A percentile compares a stretch with the other conserved stretches of the same genome.
Evolutionary conservation across 1,139 yeast genomes (phyloP).

Genomic region (Candida sp.): DNA sequence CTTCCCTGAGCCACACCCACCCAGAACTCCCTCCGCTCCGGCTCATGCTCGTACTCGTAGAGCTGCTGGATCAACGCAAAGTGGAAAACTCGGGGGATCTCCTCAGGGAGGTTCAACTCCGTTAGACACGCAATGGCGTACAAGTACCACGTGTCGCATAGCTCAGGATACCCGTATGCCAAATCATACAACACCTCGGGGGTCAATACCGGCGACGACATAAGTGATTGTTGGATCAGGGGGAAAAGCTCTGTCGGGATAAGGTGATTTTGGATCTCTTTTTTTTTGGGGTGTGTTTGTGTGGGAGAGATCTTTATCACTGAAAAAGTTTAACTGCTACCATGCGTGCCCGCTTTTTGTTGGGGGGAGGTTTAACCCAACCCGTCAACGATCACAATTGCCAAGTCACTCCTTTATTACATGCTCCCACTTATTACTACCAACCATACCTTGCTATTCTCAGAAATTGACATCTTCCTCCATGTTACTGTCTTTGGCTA

Average conservation of each 20-base stretch:
- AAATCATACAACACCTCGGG: constrained; percentile 63
- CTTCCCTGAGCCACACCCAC: constrained; percentile 33
- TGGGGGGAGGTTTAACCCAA: too few species aligned
- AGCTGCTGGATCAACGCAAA: constrained; percentile 65
- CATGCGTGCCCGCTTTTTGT: too few species aligned
- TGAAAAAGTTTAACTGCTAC: too few species aligned
- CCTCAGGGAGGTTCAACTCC: constrained; percentile 84
- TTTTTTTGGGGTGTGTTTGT: too few species aligned
- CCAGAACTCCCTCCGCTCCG: neutral
- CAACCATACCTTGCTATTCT: too few species aligned
- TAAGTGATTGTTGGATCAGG: too few species aligned
- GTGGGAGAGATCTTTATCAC: too few species aligned
- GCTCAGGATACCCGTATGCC: constrained; percentile 51
- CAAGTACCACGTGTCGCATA: constrained; percentile 62
- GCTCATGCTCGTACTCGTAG: constrained; percentile 24
- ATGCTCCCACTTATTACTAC: too few species aligned
- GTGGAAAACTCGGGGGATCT: constrained; percentile 73
- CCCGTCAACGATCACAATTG: too few species aligned
- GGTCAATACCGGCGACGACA: constrained; percentile 37
- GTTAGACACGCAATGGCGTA: constrained; percentile 61
- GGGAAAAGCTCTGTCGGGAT: neutral
- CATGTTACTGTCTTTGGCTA: too few species aligned
- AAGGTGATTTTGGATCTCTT: neutral
- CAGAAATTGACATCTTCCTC: too few species aligned
- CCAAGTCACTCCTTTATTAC: too few species aligned